Conservation (phyloP, 768 basidiomycete genomes). For the Termitomyces sp. region DNA sequence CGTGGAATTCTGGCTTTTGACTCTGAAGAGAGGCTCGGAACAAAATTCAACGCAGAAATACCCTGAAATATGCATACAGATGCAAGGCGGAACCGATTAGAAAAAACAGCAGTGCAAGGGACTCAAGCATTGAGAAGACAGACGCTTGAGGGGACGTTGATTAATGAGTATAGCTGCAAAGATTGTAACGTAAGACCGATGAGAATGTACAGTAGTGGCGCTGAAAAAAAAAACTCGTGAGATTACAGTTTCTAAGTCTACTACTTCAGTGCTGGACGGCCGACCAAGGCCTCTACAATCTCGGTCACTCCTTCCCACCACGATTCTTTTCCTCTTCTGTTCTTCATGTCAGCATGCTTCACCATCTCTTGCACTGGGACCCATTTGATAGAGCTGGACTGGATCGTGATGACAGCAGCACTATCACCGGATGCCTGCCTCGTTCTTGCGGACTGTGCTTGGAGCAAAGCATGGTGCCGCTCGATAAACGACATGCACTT, state of each 20-base stretch:
- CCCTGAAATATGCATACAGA: background rate
- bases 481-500: conserved; percentile 96
- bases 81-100: background rate
- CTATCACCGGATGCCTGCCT: conserved; percentile 56
- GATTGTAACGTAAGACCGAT: background rate
- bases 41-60: background rate
- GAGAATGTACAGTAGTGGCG: background rate
- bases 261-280: conserved; percentile 51
- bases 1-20: background rate
- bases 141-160: background rate
- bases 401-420: conserved; percentile 90
- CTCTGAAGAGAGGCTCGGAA: background rate
- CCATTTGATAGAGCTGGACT: conserved; percentile 76
- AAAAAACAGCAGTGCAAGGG: background rate
- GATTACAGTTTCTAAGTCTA: conserved; percentile 12
- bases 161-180: background rate
- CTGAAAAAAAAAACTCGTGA: background rate
- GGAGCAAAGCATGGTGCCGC: conserved; percentile 57
- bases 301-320: conserved; percentile 77
- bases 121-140: background rate
- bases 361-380: conserved; percentile 83
- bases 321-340: conserved; percentile 68
- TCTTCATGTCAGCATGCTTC: conserved; percentile 84
- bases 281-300: conserved; percentile 74
- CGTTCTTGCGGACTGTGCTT: conserved; percentile 43